These are phyloP conservation scores for Diddensiella caesifluorescens DNA, from an alignment of 805 yeast genomes.

Conservation along the genomic window DNA sequence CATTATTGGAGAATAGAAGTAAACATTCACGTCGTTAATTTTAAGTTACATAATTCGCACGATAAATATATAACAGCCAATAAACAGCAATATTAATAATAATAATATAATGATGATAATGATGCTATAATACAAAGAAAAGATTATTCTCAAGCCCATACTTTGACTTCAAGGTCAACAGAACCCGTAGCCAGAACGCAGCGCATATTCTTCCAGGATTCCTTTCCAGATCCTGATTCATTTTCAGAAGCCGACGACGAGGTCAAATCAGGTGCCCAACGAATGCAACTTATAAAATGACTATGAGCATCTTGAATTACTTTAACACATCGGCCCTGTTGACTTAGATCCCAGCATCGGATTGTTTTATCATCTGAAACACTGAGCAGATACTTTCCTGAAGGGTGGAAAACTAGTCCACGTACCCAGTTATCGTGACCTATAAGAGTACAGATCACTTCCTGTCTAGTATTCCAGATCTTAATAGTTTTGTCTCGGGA, in stretches of 20 bases:
- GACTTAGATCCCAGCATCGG: slow-evolving; percentile 67
- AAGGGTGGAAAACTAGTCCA: slow-evolving; percentile 64
- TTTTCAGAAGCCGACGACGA: slow-evolving; percentile 19
- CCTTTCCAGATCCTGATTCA: slow-evolving; percentile 28
- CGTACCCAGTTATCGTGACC: slow-evolving; percentile 91
- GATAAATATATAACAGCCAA: no score
- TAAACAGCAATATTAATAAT: no score
- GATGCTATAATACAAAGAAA: no score
- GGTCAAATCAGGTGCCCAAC: slow-evolving; percentile 29
- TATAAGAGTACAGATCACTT: slow-evolving; percentile 47
- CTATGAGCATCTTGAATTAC: slow-evolving; percentile 56
- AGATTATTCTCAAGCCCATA: slow-evolving; percentile 43
- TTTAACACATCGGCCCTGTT: slow-evolving; percentile 40
- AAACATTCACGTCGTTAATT: no score
- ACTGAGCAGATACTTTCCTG: slow-evolving; percentile 61
- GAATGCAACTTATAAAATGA: slow-evolving; percentile 66
- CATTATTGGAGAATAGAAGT: background rate
- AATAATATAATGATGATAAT: no score
- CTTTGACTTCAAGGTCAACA: slow-evolving; percentile 48
- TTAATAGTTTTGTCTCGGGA: slow-evolving; percentile 72
- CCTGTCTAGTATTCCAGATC: slow-evolving; percentile 70
- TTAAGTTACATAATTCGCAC: no score
- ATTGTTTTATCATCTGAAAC: slow-evolving; percentile 77
- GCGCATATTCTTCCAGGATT: slow-evolving; percentile 49
- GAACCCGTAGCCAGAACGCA: slow-evolving; percentile 62